Evolutionary conservation across 768 basidiomycete genomes (phyloP), one percentile per base, ranked within the genome.

Genomic region (Coprinellus micaceus): DNA sequence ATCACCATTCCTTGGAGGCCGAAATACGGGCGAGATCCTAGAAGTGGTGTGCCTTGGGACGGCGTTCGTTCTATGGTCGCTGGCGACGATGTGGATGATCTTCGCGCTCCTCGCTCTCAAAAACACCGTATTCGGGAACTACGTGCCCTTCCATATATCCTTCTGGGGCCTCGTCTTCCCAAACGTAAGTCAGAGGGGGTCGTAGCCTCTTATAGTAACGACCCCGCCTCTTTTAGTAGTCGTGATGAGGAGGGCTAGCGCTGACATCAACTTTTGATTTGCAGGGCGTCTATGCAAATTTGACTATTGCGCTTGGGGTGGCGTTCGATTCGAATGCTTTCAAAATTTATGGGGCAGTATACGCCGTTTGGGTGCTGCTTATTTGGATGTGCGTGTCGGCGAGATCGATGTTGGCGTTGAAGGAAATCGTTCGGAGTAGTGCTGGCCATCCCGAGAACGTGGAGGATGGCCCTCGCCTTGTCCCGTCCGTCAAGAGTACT

Each of bases 91-190:
- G 81, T 86, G 84, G 82, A 71, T 85, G 29, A 46, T 82, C 5
- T 83, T 77, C 63, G 84, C 81, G 0, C 51, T 84, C 7, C 69
- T 86, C 30, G 82, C 75, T 9, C 61, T 87, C 1, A 65, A 68
- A 39, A 66, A 81, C 24, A 71, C 76, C 1, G 58, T 80, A 1
- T 71, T 77, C 12, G 72, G 71, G 40, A 64, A 65, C 0, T 69
- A 62, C 1, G 68, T 86, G 21, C 71, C 77, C 6, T 89, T 88
- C 67, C 74, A 73, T 53, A 65, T 86, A 15, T 71, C 80, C 1
- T 84, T 81, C 62, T 89, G 88, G 88, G 84, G 83, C 6, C 67
- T 85, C 37, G 82, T 88, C 58, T 89, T 89, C 64, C 87, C 88
- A 4, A 88, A 86, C 59, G 88, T 74, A 51, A 47, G 66, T 67